Evolutionary conservation across 306 rosid species (phyloP), one percentile per base, ranked within the genome.

Genomic region (Quercus suber): DNA sequence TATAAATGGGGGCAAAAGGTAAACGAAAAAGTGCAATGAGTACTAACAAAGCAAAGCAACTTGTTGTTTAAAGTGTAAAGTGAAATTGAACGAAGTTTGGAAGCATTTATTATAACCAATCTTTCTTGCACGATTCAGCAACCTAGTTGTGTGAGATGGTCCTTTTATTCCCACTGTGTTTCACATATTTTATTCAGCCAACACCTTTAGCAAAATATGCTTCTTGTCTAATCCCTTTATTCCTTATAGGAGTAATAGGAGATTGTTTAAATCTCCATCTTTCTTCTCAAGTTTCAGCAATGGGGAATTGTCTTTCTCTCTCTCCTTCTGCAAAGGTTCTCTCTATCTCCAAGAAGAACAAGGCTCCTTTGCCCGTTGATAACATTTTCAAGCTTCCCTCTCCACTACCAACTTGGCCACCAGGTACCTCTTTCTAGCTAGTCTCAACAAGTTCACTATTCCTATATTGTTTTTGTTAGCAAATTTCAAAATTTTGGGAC

Each of bases 341-440:
- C 73, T 81, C 81, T 73, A 79, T 70, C 73, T 81, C 81, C 75
- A 80, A 82, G 76, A 80, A 79, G 55, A 67, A 27, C 51, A 75
- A 56, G 6, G 75, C 68, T 63, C 78, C 68, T 69, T 82, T 79
- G 37, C 88, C 97, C 23, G 82, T 90, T 51, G 82, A 89, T 33
- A 82, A 83, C 56, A 64, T 68, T 6, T 92, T 90, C 88, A 79
- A 87, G 82, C 87, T 94, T 88, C 94, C 97, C 21, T 80, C 84
- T 80, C 69, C 82, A 41, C 5, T 35, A 1, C 88, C 86, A 17
- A 27, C 74, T 60, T 87, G 83, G 89, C 87, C 92, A 8, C 31
- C 84, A 74, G 89, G 94, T 87, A 68, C 20, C 31, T 37, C 45
- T 4, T 25, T 58, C 64, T 58, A 20, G n/a, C 27, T 56, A 58